Evolutionary conservation across 2,329 filamentous ascomycete genomes (phyloP), one percentile per base, ranked within the genome.

Genomic region (Elsinoe australis): DNA sequence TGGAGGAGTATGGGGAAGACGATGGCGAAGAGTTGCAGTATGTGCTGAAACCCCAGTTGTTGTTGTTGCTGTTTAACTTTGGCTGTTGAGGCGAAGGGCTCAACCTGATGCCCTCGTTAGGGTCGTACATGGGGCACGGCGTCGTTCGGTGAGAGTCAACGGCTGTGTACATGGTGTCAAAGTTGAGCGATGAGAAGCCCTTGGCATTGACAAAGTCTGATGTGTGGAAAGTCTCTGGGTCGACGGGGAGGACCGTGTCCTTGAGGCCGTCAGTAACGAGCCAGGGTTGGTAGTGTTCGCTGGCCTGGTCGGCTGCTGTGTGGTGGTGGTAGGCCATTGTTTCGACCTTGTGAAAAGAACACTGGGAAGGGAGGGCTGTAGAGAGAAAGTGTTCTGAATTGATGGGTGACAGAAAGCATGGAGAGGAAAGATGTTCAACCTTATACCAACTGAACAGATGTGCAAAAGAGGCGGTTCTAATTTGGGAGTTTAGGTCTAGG

Each of bases 131-230:
- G 10, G 39, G 39, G 39, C 39, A 44, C 4, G 39, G 39, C 18
- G 39, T 44, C 26, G 39, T 17, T 17, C 39, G 22, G 15, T 44
- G 39, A 31, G 39, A 29, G 15, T 44, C 39, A 15, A 32, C 24
- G 14, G 39, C 19, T 44, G 39, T 44, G 39, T 44, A 44, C 39
- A 44, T 44, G 39, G n/a, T 44, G 24, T 44, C 39, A 21, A 44
- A 44, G 39, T 28, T 32, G 36, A 14, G 21, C 12, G 39, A 31
- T 8, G 39, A 18, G 26, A 44, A 44, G 39, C 15, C 39, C 28
- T 44, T 44, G 12, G 39, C 18, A 17, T 44, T 29, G 26, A 44
- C 24, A 31, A 44, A 44, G 26, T 44, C 39, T 19, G 39, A n/a
- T n/a, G n/a, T n/a, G n/a, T n/a, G 39, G 26, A 44, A 32, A n/a